Evolutionary conservation across 805 yeast genomes (phyloP).

Genomic region (Schwanniomyces polymorphus): DNA sequence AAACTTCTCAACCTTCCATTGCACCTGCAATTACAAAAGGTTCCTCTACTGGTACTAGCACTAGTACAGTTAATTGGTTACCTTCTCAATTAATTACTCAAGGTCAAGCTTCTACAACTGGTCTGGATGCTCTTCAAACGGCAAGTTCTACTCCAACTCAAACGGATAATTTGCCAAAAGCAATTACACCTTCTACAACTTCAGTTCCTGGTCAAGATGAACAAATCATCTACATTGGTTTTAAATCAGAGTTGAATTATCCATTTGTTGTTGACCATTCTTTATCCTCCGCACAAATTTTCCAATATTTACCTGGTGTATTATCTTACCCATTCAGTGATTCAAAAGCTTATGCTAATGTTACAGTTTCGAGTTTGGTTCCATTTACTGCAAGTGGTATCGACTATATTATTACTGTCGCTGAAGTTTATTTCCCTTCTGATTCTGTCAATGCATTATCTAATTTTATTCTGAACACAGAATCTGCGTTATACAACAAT

Average conservation of each 20-base stretch:
- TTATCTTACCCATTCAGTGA: constrained; percentile 59
- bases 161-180: constrained; percentile 64
- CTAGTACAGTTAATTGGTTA: constrained; percentile 22
- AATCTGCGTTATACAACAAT: constrained; percentile 63
- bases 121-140: constrained; percentile 35
- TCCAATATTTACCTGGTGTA: constrained; percentile 79
- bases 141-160: constrained; percentile 29
- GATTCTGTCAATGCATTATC: constrained; percentile 50
- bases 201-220: constrained; percentile 46
- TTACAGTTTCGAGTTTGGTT: constrained; percentile 66
- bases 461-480: constrained; percentile 44
- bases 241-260: constrained; percentile 76
- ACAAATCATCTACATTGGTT: constrained; percentile 70
- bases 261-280: constrained; percentile 76
- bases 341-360: constrained; percentile 29
- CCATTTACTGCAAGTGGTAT: constrained; percentile 63
- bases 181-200: constrained; percentile 68
- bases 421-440: constrained; percentile 79
- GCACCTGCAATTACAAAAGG: constrained; percentile 3
- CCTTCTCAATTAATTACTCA: constrained; percentile 24
- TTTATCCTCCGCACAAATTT: constrained; percentile 78
- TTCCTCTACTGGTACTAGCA: constrained; percentile 1
- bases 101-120: constrained; percentile 19
- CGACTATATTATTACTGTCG: constrained; percentile 78
- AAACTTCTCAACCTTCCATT: neutral